phyloP scores from a whole-genome alignment of 1,139 yeast genomes.

The Pichiaceae sp. region DNA sequence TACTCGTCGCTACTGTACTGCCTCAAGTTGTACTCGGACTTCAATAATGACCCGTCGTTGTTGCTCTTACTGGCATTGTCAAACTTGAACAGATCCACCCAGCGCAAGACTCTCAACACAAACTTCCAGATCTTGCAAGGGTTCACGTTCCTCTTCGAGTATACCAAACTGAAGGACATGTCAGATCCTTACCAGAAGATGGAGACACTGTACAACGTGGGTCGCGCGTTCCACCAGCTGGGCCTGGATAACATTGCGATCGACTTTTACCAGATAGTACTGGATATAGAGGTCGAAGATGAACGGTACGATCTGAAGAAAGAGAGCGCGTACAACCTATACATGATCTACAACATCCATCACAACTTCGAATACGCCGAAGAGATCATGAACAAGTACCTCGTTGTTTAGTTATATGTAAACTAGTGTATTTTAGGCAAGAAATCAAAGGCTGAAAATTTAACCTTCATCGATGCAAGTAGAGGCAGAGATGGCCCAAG shows the following conservation, averaged over 20 bases:
- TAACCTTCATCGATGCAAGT: not conserved
- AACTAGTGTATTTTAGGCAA: not conserved
- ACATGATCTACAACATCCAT: constrained; percentile 63
- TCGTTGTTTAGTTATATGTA: constrained; percentile 11
- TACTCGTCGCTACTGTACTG: constrained; percentile 68
- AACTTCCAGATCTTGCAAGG: constrained; percentile 88
- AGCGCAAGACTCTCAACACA: constrained; percentile 75
- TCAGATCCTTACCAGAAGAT: constrained; percentile 50
- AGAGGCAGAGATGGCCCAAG: not conserved
- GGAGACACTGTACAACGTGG: constrained; percentile 79
- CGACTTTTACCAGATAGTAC: constrained; percentile 60
- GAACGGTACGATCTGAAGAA: constrained; percentile 44
- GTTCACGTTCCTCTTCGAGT: constrained; percentile 65
- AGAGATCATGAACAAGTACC: constrained; percentile 51
- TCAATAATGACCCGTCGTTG: constrained; percentile 70
- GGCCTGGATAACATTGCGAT: constrained; percentile 71
- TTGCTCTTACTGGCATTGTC: constrained; percentile 69
- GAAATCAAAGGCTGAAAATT: not conserved
- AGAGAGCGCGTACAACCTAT: constrained; percentile 83
- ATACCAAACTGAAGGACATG: constrained; percentile 36
- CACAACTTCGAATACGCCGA: constrained; percentile 66
- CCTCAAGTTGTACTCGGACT: constrained; percentile 51
- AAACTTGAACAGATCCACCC: constrained; percentile 89
- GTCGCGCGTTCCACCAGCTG: constrained; percentile 74
- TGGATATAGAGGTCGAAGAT: constrained; percentile 28